Evolutionary conservation across 306 rosid genomes (phyloP), one percentile per base, ranked within the genome.

Genomic region (Canavalia ensiformis): DNA sequence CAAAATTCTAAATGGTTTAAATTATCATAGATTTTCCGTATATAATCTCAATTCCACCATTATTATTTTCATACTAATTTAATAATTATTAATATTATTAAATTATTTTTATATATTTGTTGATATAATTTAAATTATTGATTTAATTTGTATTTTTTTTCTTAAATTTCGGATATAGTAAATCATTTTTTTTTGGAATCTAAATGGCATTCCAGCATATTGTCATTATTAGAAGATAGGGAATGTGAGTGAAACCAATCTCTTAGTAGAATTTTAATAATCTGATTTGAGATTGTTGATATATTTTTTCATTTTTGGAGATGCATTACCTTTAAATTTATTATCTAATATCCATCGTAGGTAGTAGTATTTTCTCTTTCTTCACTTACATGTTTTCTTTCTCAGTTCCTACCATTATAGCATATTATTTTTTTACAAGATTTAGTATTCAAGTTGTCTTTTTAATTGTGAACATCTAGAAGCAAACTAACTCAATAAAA

Each of bases 191-290:
- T 18, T 56, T 83, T 96, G 90, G 99, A 96, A 86, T 93, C 99
- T 75, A 98, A 96, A 87, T 89, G 99, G 90, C 99, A 86, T 93
- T 96, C 86, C 97, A 96, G 83, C 97, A 98, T n/a, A 87, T 96
- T 60, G 98, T 97, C 13, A 57, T 91, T 66, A 91, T 93, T 83
- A 87, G 89, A 93, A 94, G 59, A 78, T 93, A 65, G 96, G 94
- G 75, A 92, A 86, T 96, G 99, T 96, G 88, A 89, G 99, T 91
- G 84, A 12, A 68, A 74, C 78, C 79, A 46, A 60, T 68, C 65
- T 35, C n/a, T 76, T 69, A 57, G 59, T 46, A 66, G 64, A 71
- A 70, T 55, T 76, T 55, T 58, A 56, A 56, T 73, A 55, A 75
- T 8, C 28, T 73, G 68, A 30, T 77, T 76, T 54, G 76, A 72